Evolutionary conservation across 352 stramenopile species (phyloP), one percentile per base, ranked within the genome.

Genomic region (Bremia lactucae): DNA sequence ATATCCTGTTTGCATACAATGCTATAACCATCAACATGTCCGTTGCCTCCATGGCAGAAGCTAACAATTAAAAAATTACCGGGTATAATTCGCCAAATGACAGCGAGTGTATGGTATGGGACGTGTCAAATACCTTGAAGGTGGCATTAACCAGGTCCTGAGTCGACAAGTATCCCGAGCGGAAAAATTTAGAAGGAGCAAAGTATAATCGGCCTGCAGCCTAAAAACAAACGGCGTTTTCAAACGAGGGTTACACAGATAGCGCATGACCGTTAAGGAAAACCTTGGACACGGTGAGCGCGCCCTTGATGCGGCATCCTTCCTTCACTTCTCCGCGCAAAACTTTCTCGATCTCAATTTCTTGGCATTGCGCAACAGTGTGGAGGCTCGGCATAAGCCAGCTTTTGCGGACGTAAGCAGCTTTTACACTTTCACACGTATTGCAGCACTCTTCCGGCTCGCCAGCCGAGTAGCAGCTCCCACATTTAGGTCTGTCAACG

Each of bases 371-470:
- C 0, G 58, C 14, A 20, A 89, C 54, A 4, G 70, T 86, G 45
- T 92, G 79, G 5, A 92, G 50, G 54, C 79, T 92, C 7, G 76
- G 76, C 57, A 89, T 65, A 46, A 80, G 59, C 79, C 79, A 92
- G 38, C 72, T 73, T 49, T 73, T 83, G 16, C 60, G 62, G 9
- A 47, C 49, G 43, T 92, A 89, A 8, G 72, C 76, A 10, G 49
- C 54, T 39, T 82, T 83, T 37, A 85, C 69, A 23, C 62, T 55
- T 8, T 80, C 65, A 22, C 72, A 85, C 33, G 72, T 78, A 47
- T 85, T 73, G 46, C 72, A 85, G 57, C 72, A 85, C 68, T 90
- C 44, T 37, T 60, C 72, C 15, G 67, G 52, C 1, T 66, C 62
- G 7, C 78, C 78, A 48, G 78, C 78, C 31, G 71, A 61, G 51